phyloP scores from a whole-genome alignment of 2,329 filamentous ascomycete species.

The Epichloe brachyelytri region DNA sequence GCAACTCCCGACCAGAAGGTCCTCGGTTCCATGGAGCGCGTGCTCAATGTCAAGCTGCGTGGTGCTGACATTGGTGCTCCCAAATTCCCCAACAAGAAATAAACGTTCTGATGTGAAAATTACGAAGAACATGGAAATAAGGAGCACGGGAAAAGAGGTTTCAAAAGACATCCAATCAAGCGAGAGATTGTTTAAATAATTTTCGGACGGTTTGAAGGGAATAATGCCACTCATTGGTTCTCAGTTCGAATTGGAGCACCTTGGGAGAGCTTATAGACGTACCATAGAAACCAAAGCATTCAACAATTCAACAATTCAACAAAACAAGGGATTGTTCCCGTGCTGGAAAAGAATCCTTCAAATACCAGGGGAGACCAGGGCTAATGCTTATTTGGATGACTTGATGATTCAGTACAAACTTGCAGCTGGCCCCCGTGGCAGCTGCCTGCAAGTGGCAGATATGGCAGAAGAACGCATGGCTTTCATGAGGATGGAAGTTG shows the following conservation, averaged over 20 bases:
- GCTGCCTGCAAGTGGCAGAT: not conserved
- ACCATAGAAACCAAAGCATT: constrained; percentile 5
- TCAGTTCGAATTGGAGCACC: not conserved
- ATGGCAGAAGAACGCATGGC: not conserved
- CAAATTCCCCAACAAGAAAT: constrained; percentile 64
- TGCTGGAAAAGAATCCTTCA: not conserved
- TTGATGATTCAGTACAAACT: not conserved
- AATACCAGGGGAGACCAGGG: not conserved
- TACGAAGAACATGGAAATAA: not conserved
- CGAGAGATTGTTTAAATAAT: not conserved
- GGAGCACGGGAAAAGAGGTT: not conserved
- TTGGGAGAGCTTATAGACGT: constrained; percentile 6
- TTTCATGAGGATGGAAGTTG: not conserved
- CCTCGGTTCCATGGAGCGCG: constrained; percentile 62
- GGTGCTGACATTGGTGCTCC: constrained; percentile 76
- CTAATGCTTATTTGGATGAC: not conserved
- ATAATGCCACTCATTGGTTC: not conserved
- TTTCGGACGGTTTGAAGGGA: not conserved
- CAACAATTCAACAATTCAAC: not conserved
- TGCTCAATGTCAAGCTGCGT: constrained; percentile 78
- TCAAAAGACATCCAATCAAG: constrained; percentile 2
- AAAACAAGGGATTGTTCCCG: not conserved
- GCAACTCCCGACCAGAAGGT: constrained; percentile 76
- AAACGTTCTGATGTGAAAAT: not conserved
- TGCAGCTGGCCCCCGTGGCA: not conserved